phyloP scores from a whole-genome alignment of 2,329 filamentous ascomycete species.

The Verticillium zaregamsianum region DNA sequence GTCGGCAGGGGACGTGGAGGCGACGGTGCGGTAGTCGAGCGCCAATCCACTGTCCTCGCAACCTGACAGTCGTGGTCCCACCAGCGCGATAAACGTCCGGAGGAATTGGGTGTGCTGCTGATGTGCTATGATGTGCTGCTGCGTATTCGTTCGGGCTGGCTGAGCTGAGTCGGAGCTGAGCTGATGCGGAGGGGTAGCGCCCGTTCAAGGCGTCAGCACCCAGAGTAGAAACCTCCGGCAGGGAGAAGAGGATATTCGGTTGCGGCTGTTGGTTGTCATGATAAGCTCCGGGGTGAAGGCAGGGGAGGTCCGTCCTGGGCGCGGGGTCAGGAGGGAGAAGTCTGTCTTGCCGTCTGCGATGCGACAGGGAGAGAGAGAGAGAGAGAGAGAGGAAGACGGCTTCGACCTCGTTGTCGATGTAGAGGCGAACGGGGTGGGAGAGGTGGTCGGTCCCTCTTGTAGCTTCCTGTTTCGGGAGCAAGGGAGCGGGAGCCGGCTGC shows the following conservation, averaged over 20 bases:
- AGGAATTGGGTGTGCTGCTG: not conserved
- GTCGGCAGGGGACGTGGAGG: conserved; percentile 7
- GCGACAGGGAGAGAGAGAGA: not conserved
- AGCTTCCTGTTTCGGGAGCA: not conserved
- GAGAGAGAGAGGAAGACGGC: not conserved
- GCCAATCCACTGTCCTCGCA: not conserved
- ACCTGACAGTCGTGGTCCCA: not conserved
- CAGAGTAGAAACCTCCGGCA: conserved; percentile 34
- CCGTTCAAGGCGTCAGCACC: conserved; percentile 33
- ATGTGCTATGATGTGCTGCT: not conserved
- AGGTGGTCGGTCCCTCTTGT: not conserved
- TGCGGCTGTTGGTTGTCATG: conserved; percentile 32
- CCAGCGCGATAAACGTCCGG: conserved; percentile 4
- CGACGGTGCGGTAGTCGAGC: not conserved
- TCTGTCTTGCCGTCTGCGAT: not conserved
- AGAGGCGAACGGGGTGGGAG: not conserved
- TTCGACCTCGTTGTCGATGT: not conserved
- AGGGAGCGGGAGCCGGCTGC: conserved; percentile 4
- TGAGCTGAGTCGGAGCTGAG: not conserved
- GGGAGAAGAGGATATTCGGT: conserved; percentile 32
- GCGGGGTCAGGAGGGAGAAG: not conserved
- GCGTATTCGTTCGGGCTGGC: not conserved
- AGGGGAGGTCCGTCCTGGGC: not conserved
- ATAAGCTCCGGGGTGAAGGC: conserved; percentile 20
- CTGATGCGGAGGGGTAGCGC: not conserved